A percentile compares a stretch with the other conserved stretches of the same genome.
Evolutionary conservation across 495 filamentous ascomycete genomes (phyloP).

Genomic region (Talaromyces adpressus): DNA sequence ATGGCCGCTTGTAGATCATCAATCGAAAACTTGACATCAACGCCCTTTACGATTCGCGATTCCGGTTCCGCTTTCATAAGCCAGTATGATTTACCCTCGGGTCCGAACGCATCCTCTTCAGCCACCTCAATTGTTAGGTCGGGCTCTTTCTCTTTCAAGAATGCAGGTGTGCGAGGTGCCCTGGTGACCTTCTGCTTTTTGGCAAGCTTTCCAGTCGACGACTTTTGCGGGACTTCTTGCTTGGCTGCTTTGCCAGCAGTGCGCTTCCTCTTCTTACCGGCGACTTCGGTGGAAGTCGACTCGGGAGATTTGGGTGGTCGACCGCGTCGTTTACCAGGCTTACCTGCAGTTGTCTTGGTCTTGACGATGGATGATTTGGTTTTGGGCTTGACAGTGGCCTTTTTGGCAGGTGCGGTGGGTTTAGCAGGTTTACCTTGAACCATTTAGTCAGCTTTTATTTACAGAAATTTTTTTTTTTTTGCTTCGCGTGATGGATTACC

Average conservation of each 20-base stretch:
- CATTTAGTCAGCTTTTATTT: not conserved
- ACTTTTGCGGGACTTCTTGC: slow-evolving; percentile 4
- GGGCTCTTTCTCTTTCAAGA: slow-evolving; percentile 10
- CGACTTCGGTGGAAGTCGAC: not conserved
- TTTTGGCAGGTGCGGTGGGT: not conserved
- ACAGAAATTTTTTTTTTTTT: not conserved
- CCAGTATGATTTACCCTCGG: slow-evolving; percentile 56
- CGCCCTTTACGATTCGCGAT: slow-evolving; percentile 74
- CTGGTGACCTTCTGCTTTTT: not conserved
- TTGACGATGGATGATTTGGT: not conserved
- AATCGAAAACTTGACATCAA: slow-evolving; percentile 89
- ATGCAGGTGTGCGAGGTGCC: slow-evolving; percentile 4
- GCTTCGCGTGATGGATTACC: not conserved
- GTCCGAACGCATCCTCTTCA: slow-evolving; percentile 9
- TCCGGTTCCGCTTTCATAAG: slow-evolving; percentile 95
- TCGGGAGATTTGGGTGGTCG: slow-evolving; percentile 3
- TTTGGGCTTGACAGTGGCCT: not conserved
- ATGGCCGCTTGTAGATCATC: slow-evolving; percentile 70
- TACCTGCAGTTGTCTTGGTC: slow-evolving; percentile 5
- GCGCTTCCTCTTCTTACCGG: slow-evolving; percentile 5
- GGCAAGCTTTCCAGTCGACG: not conserved
- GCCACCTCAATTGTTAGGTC: slow-evolving; percentile 9
- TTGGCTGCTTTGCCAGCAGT: not conserved
- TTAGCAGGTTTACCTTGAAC: not conserved
- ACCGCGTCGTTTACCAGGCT: slow-evolving; percentile 6